Evolutionary conservation across 2,329 filamentous ascomycete species (phyloP), one percentile per base, ranked within the genome.

Genomic region (Exophiala sp.): DNA sequence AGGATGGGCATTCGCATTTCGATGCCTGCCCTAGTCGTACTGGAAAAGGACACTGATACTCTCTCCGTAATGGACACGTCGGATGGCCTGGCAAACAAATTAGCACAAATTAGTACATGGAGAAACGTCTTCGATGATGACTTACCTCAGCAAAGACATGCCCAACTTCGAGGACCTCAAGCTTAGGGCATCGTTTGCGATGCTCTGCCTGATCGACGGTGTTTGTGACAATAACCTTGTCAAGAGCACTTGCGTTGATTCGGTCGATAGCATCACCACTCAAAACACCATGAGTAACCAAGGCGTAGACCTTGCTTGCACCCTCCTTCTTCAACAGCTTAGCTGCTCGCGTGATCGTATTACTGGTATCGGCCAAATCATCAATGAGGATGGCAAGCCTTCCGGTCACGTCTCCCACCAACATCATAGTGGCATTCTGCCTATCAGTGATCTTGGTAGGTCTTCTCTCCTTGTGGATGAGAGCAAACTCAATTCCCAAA

Each of bases 401-500:
- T 63, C 88, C 84, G 50, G 81, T 79, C 51, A 96, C 89, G 67
- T 29, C 85, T 59, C 91, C 91, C 36, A 96, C 91, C 38, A 96
- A 79, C 87, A 96, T 94, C 89, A 96, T 95, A 56, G 89, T 92
- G 18, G 82, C 82, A 65, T 85, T 84, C 62, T 85, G 89, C 46
- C 89, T 86, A 69, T 95, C 89, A 54, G 82, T 89, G 70, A 95
- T 91, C 64, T 88, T 87, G 47, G 89, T 95, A 24, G 90, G 91
- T 44, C 90, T 87, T 63, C 90, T 89, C 81, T 95, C 90, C 88
- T 97, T 99, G 79, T 99, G 94, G 66, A 99, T 99, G 55, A 99
- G 82, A 44, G 94, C 94, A 75, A 99, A 97, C 55, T 94, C 90
- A 79, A 96, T 91, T 63, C 90, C 89, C 59, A 97, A 81, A 58